Conservation (phyloP, 305 asterid species). For the Nicotiana rustica region DNA sequence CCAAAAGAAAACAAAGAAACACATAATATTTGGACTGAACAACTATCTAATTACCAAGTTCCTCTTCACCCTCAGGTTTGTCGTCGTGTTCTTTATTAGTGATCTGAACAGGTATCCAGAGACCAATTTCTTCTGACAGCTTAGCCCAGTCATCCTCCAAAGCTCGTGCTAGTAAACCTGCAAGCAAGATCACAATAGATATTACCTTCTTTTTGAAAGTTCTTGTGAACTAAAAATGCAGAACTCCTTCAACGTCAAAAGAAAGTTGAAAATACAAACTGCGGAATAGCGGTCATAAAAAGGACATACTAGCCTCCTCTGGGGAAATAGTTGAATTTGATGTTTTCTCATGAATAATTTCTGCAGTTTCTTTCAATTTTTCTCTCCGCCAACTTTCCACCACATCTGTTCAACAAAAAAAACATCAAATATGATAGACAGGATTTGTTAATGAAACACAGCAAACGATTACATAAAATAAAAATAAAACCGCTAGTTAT, state of each 20-base stretch:
- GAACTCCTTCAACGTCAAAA: slow-evolving; percentile 25
- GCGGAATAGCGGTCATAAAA: slow-evolving; percentile 18
- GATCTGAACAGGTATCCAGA: slow-evolving; percentile 80
- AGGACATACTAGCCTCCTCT: slow-evolving; percentile 73
- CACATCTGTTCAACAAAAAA: slow-evolving; percentile 58
- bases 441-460: neutral
- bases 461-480: neutral
- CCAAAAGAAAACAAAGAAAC: neutral
- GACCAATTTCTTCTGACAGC: slow-evolving; percentile 73
- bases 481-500: neutral
- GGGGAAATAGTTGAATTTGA: slow-evolving; percentile 67
- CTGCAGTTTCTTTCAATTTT: slow-evolving; percentile 64
- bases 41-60: slow-evolving; percentile 59
- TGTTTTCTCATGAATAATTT: slow-evolving; percentile 51
- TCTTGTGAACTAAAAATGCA: neutral
- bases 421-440: slow-evolving; percentile 32
- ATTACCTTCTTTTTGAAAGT: neutral
- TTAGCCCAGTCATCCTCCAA: slow-evolving; percentile 71
- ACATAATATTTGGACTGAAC: neutral
- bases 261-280: slow-evolving; percentile 25
- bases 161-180: slow-evolving; percentile 63
- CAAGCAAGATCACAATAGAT: slow-evolving; percentile 18
- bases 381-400: slow-evolving; percentile 77
- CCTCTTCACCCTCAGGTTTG: slow-evolving; percentile 83
- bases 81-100: slow-evolving; percentile 74